phyloP scores from a whole-genome alignment of 495 filamentous ascomycete species.

The Collariella sp. region DNA sequence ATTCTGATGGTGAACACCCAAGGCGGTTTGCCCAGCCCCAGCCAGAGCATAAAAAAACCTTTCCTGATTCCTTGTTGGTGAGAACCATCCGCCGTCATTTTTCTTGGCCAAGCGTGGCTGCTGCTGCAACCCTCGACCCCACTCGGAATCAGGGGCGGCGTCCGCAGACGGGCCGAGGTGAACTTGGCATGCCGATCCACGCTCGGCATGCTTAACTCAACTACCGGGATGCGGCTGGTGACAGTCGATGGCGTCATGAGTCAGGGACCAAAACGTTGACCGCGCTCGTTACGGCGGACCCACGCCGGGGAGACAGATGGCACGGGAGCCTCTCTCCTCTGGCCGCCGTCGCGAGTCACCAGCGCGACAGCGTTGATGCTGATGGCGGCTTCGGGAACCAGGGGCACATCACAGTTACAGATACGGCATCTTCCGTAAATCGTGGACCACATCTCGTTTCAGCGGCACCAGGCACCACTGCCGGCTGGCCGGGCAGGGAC shows the following conservation, averaged over 20 bases:
- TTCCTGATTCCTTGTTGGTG: too few species aligned
- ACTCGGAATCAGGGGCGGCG: not conserved
- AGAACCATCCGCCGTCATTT: too few species aligned
- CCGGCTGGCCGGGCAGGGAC: too few species aligned
- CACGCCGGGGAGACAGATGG: not conserved
- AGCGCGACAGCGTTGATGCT: not conserved
- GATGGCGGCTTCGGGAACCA: not conserved
- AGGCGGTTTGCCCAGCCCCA: too few species aligned
- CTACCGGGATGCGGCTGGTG: conserved; percentile 1
- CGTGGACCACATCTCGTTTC: not conserved
- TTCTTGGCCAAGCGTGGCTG: too few species aligned
- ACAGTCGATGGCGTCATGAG: not conserved
- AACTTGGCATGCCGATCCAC: conserved; percentile 1
- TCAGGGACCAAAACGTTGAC: not conserved
- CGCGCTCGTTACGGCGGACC: not conserved
- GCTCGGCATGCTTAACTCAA: not conserved
- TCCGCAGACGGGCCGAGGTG: conserved; percentile 9
- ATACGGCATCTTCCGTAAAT: not conserved
- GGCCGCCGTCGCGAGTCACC: not conserved
- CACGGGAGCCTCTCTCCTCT: not conserved
- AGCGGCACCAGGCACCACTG: too few species aligned
- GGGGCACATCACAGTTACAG: too few species aligned
- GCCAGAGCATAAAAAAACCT: too few species aligned
- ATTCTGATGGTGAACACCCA: too few species aligned
- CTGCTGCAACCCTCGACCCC: not conserved